These are phyloP conservation scores for Podaxis mareebaensis DNA, from an alignment of 768 basidiomycete species.

Conservation along the genomic window DNA sequence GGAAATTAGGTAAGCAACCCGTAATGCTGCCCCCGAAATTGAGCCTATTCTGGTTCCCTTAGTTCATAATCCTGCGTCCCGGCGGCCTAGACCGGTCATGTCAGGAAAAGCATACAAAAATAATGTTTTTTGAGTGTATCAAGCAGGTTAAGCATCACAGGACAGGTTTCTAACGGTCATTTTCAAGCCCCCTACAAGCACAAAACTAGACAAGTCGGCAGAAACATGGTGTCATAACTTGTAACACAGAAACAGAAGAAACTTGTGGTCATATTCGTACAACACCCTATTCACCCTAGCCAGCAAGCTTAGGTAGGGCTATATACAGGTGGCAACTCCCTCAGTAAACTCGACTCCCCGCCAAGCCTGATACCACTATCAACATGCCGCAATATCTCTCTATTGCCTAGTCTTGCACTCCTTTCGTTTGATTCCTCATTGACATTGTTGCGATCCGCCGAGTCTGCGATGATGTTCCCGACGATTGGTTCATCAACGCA, in stretches of 20 bases:
- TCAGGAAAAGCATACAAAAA: too few species aligned
- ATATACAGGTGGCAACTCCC: slow-evolving; percentile 35
- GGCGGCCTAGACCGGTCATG: too few species aligned
- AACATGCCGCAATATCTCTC: slow-evolving; percentile 24
- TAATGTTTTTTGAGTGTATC: too few species aligned
- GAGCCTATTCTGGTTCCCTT: neutral
- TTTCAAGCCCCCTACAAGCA: too few species aligned
- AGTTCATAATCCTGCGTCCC: neutral
- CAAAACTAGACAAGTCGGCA: too few species aligned
- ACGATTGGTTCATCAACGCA: neutral
- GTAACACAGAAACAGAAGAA: too few species aligned
- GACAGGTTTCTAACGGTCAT: too few species aligned
- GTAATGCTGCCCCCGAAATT: neutral
- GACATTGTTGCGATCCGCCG: neutral
- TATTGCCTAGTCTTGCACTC: neutral
- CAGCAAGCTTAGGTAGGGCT: slow-evolving; percentile 23
- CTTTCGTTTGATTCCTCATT: neutral
- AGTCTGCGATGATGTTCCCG: neutral
- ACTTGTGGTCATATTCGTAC: neutral
- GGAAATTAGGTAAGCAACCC: too few species aligned
- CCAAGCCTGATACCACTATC: slow-evolving; percentile 29
- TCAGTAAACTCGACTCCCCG: slow-evolving; percentile 1
- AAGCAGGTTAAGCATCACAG: too few species aligned
- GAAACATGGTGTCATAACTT: too few species aligned
- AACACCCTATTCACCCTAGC: neutral